A percentile compares a stretch with the other conserved stretches of the same genome.
Evolutionary conservation across 2,329 filamentous ascomycete species (phyloP).

Genomic region (Byssothecium circinans): DNA sequence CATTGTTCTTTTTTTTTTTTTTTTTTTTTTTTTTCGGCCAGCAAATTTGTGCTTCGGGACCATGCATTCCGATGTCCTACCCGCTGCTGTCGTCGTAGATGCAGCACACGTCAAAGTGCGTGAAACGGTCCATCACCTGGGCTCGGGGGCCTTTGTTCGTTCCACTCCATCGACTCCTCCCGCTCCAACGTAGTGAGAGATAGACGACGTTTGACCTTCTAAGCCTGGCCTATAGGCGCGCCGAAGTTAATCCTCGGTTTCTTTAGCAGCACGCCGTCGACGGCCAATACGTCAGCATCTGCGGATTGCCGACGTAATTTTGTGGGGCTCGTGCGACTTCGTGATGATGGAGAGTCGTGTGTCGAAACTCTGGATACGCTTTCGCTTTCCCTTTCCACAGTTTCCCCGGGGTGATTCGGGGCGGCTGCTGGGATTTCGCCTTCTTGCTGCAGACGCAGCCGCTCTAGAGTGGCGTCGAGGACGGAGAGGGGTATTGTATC

Average conservation of each 20-base stretch:
- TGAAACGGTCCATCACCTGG: no score
- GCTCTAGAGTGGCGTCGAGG: slow-evolving; percentile 30
- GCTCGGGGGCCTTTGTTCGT: no score
- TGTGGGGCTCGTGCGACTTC: slow-evolving; percentile 27
- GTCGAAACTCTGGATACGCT: no score
- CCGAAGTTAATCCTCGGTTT: slow-evolving; percentile 41
- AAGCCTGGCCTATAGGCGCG: slow-evolving; percentile 36
- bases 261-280: slow-evolving; percentile 41
- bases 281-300: slow-evolving; percentile 17
- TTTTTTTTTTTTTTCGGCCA: no score
- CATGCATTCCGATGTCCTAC: no score
- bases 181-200: no score
- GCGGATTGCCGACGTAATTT: slow-evolving; percentile 19
- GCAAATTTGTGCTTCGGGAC: no score
- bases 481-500: slow-evolving; percentile 34
- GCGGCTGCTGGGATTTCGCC: slow-evolving; percentile 1
- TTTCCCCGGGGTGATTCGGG: neutral
- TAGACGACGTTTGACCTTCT: slow-evolving; percentile 2
- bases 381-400: no score
- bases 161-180: no score
- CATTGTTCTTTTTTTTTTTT: no score
- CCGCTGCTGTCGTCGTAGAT: no score
- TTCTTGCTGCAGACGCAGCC: slow-evolving; percentile 27
- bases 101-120: no score
- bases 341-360: slow-evolving; percentile 5